These are phyloP conservation scores for Comarum palustre DNA, from an alignment of 306 rosid genomes.

Conservation along the genomic window DNA sequence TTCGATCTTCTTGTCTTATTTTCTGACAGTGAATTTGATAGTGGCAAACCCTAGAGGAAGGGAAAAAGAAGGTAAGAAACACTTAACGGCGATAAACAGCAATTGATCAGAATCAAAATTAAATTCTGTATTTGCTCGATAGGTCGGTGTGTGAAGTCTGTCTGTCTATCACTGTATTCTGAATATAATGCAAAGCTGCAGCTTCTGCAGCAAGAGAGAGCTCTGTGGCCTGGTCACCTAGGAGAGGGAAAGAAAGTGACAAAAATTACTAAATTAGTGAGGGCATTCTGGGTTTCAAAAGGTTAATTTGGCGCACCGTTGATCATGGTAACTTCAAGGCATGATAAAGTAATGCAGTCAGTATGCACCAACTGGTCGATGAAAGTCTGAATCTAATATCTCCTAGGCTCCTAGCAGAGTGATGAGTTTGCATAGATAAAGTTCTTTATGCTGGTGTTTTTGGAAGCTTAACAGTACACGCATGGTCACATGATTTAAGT, in stretches of 20 bases:
- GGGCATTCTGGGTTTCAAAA: not conserved
- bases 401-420: not conserved
- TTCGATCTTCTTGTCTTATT: not conserved
- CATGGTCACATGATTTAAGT: no score
- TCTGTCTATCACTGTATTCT: not conserved
- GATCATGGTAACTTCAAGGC: not conserved
- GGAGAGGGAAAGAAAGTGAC: not conserved
- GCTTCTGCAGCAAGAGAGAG: not conserved
- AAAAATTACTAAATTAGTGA: not conserved
- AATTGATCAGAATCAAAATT: not conserved
- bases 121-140: not conserved
- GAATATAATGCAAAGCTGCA: constrained; percentile 2
- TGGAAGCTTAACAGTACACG: no score
- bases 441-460: no score
- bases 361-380: not conserved
- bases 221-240: not conserved
- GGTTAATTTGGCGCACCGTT: not conserved
- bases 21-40: constrained; percentile 23
- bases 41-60: constrained; percentile 17
- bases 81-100: not conserved
- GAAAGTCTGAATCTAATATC: not conserved
- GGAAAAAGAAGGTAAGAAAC: constrained; percentile 5
- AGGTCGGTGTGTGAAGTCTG: not conserved
- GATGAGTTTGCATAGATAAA: no score
- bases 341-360: not conserved